A percentile compares a stretch with the other conserved stretches of the same genome.
Evolutionary conservation across 441 rosid species (phyloP).

Genomic region (Rhodomyrtus psidioides): DNA sequence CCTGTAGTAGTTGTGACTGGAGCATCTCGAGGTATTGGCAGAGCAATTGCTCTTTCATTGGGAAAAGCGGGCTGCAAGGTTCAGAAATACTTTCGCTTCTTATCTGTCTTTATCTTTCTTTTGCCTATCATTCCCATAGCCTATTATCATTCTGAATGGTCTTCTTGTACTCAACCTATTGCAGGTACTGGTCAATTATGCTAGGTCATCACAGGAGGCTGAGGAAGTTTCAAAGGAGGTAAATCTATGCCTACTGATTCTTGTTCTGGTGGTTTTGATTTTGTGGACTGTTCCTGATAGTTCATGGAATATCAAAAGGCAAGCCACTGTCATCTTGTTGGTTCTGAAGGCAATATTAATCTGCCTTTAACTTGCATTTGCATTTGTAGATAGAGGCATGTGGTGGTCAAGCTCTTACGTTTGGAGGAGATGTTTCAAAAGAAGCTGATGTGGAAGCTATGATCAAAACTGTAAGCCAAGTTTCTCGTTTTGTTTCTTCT

Average conservation of each 20-base stretch:
- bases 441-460: slow-evolving; percentile 84
- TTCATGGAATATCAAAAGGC: not conserved
- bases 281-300: not conserved
- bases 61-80: slow-evolving; percentile 97
- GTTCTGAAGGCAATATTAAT: not conserved
- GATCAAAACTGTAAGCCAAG: slow-evolving; percentile 76
- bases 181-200: slow-evolving; percentile 94
- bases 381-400: slow-evolving; percentile 61
- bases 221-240: slow-evolving; percentile 91
- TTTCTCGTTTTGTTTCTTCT: not conserved
- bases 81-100: not conserved
- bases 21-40: slow-evolving; percentile 97
- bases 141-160: not conserved
- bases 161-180: slow-evolving; percentile 1
- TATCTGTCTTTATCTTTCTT: not conserved
- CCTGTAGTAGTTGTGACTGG: slow-evolving; percentile 88
- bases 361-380: not conserved
- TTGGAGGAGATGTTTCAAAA: slow-evolving; percentile 93
- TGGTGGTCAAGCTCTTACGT: slow-evolving; percentile 89
- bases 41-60: slow-evolving; percentile 72
- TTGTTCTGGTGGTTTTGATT: not conserved
- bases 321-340: not conserved
- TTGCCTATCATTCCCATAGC: not conserved
- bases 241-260: not conserved
- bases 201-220: slow-evolving; percentile 87